Evolutionary conservation across 371 early-diverging fungal species (phyloP).

Genomic region (Apophysomyces trapeziformis): DNA sequence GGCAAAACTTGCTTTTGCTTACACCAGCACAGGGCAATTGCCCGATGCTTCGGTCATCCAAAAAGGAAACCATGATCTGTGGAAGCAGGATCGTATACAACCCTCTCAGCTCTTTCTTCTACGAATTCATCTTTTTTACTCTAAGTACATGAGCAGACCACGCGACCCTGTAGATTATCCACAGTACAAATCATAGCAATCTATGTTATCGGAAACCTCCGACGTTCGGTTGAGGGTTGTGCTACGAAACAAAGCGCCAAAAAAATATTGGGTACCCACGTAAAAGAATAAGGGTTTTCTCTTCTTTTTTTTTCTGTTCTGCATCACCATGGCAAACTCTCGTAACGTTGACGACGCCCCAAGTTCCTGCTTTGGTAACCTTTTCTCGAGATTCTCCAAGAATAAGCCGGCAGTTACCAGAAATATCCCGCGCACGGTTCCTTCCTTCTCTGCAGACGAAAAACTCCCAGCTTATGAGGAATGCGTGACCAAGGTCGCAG

Average conservation of each 20-base stretch:
- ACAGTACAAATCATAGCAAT: background rate
- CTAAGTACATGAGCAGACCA: background rate
- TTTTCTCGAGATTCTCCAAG: slow-evolving; percentile 21
- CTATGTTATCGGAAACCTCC: background rate
- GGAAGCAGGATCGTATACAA: background rate
- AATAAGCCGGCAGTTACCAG: slow-evolving; percentile 10
- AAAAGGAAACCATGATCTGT: background rate
- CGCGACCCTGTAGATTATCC: too few relatives aligned
- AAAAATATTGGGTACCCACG: background rate
- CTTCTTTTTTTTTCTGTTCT: background rate
- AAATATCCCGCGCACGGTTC: slow-evolving; percentile 3
- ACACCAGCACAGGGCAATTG: slow-evolving; percentile 3
- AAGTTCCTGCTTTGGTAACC: slow-evolving; percentile 21
- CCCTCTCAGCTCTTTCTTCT: background rate
- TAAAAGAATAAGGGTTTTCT: background rate
- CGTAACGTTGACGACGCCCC: slow-evolving; percentile 10
- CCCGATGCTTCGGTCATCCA: slow-evolving; percentile 1
- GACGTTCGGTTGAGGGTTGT: slow-evolving; percentile 2
- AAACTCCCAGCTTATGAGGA: slow-evolving; percentile 35
- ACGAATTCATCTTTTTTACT: background rate
- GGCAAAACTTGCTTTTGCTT: background rate
- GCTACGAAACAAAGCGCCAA: background rate
- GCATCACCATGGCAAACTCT: background rate
- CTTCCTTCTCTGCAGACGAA: slow-evolving; percentile 19
- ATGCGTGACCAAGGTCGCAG: slow-evolving; percentile 24